Percentiles rank a stretch among this genome's conserved stretches.
Evolutionary conservation across 2,329 filamentous ascomycete species (phyloP).

Genomic region (Pseudogymnoascus sp.): DNA sequence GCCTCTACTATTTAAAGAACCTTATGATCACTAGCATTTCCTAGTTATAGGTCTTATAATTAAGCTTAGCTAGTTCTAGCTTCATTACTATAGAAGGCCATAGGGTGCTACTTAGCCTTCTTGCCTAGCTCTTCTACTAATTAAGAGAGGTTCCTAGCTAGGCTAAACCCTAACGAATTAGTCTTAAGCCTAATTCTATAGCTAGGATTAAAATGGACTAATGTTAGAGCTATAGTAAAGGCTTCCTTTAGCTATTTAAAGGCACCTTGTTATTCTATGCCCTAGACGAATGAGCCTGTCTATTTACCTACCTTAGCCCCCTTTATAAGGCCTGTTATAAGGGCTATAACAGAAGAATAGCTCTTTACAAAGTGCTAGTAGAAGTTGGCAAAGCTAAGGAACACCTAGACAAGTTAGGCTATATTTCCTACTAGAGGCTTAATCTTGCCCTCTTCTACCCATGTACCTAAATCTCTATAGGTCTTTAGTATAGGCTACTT

Average conservation of each 20-base stretch:
- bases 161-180: neutral
- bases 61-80: constrained; percentile 20
- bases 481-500: neutral
- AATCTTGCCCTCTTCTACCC: too few species aligned
- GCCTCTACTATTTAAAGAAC: constrained; percentile 10
- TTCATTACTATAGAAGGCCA: constrained; percentile 24
- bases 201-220: neutral
- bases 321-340: too few species aligned
- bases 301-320: neutral
- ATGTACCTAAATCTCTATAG: neutral
- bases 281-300: neutral
- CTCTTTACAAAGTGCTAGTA: neutral
- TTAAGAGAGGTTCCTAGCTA: neutral
- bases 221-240: neutral
- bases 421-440: too few species aligned
- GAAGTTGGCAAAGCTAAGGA: neutral
- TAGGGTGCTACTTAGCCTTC: constrained; percentile 12
- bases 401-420: neutral
- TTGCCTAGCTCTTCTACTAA: neutral
- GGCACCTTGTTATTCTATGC: neutral
- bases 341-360: too few species aligned
- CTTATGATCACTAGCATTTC: constrained; percentile 27
- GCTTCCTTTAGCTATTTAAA: neutral
- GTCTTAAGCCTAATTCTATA: neutral
- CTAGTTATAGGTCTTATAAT: constrained; percentile 29